Evolutionary conservation across 306 rosid genomes (phyloP), one percentile per base, ranked within the genome.

Genomic region (Ziziphus jujuba): DNA sequence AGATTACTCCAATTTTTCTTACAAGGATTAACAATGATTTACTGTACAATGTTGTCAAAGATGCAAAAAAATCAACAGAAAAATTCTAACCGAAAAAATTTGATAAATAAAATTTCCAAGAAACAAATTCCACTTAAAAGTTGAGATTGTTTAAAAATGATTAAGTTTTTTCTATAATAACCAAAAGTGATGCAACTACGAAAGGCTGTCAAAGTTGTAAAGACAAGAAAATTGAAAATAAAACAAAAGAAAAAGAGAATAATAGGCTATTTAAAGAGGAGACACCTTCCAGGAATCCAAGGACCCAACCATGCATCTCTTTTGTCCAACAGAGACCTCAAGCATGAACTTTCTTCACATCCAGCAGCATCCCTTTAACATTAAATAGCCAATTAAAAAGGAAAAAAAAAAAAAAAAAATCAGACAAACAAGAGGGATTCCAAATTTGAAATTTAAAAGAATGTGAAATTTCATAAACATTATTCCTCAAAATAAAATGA

Each of bases 291-390:
- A 63, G 98, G 98, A 76, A 86, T 84, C 98, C 98, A 93, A 67
- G 98, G 98, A 75, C 98, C 98, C 89, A 93, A 78, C 97, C 97
- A 93, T 61, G 98, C 95, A 81, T 93, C 98, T 82, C 97, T 84
- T 82, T 84, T 93, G 81, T 93, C 97, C 77, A 90, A 80, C 79
- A 93, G 84, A 80, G 75, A 78, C 91, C 96, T 83, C 91, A 90
- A 83, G 87, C 98, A 93, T 9, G 97, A 88, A 75, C 98, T 93
- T 73, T 93, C 98, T 66, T 88, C 97, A 60, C 84, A 83, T 71
- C 93, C 96, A 80, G 83, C 80, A 71, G 97, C 89, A 82, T 76
- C 79, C 66, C 98, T 92, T 80, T 71, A 34, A 66, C 43, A 34
- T 76, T 21, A 79, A 33, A 75, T 59, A 52, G 66, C 43, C 59